Base-by-base conservation (phyloP, 2,329 filamentous ascomycete species). In the Colletotrichum melonis region DNA sequence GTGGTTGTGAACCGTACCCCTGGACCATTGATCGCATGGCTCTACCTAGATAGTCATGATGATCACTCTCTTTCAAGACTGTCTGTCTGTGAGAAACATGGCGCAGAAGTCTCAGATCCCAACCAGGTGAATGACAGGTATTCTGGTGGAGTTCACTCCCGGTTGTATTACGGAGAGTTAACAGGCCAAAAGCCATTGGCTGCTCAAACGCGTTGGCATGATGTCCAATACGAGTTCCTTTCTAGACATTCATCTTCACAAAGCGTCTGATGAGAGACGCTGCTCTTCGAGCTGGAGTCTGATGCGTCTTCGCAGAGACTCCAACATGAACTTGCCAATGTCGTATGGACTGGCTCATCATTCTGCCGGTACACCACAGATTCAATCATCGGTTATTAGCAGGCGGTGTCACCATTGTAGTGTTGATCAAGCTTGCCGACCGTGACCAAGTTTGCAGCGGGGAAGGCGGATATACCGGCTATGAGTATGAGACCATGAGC, bases 1-100 rank as follows among this genome's bases (percentile, higher is more conserved):
- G 26, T 24, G 28, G 38, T 59, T n/a, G 28, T 19, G 30, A 63
- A 22, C 30, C 69, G 38, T 52, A 19, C 19, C 49, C 63, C 22
- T 56, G 32, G 26, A 69, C 46, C 59, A 69, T 35, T 35, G 42
- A 54, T 64, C 49, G 52, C 59, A 49, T 26, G 32, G 30, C 16
- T 63, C 49, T 58, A 26, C 58, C 49, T 58, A 26, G 42, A 38
- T 12, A 32, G 49, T 6, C 22, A 24, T 52, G 22, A 6, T 24
- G 38, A 54, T 57, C 57, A 58, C 42, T n/a, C 8, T n/a, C 19
- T n/a, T 49, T n/a, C 7, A 11, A 19, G 42, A 49, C 4, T n/a
- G 42, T n/a, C 16, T n/a, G 42, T n/a, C 16, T 49, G 19, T 55
- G 9, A 11, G 24, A 28, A 4, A 16, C 12, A 55, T 55, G 22